phyloP scores from a whole-genome alignment of 1,139 yeast species.

The Debaryomycetaceae sp. region DNA sequence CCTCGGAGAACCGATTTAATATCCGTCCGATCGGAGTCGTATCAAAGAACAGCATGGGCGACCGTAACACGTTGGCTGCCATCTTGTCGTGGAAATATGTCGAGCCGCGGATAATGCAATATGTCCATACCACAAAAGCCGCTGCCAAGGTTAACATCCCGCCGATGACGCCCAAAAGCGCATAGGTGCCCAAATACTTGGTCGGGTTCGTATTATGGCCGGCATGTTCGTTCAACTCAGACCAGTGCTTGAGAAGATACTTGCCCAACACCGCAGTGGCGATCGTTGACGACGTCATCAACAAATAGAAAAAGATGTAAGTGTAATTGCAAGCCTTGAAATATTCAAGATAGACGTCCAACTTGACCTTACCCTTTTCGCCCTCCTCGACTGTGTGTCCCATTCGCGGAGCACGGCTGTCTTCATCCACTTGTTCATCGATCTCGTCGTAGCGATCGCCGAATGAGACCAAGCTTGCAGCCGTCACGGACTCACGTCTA shows the following conservation, averaged over 20 bases:
- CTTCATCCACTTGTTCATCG: slow-evolving; percentile 9
- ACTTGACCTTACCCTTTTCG: slow-evolving; percentile 30
- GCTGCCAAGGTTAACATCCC: slow-evolving; percentile 25
- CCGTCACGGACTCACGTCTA: slow-evolving; percentile 7
- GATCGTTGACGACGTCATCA: slow-evolving; percentile 18
- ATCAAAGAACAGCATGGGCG: slow-evolving; percentile 43
- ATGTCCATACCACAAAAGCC: slow-evolving; percentile 29
- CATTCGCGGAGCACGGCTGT: slow-evolving; percentile 13
- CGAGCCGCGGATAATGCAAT: slow-evolving; percentile 30
- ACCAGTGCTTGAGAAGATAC: slow-evolving; percentile 35
- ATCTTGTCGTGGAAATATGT: slow-evolving; percentile 33
- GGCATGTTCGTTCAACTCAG: slow-evolving; percentile 25
- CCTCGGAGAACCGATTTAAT: slow-evolving; percentile 37
- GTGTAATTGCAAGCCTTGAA: slow-evolving; percentile 32
- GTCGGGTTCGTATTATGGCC: slow-evolving; percentile 22
- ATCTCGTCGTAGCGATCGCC: slow-evolving; percentile 16
- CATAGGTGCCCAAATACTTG: slow-evolving; percentile 23
- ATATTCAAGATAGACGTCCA: slow-evolving; percentile 28
- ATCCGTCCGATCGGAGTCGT: slow-evolving; percentile 42
- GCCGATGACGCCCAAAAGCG: slow-evolving; percentile 23
- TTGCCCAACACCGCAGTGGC: slow-evolving; percentile 24
- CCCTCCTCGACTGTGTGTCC: slow-evolving; percentile 27
- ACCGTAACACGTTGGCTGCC: slow-evolving; percentile 33
- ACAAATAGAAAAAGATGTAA: slow-evolving; percentile 23
- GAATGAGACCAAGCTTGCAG: slow-evolving; percentile 19